These are phyloP conservation scores for Solanum hybrid DNA, from an alignment of 305 asterid genomes.

Conservation along the genomic window DNA sequence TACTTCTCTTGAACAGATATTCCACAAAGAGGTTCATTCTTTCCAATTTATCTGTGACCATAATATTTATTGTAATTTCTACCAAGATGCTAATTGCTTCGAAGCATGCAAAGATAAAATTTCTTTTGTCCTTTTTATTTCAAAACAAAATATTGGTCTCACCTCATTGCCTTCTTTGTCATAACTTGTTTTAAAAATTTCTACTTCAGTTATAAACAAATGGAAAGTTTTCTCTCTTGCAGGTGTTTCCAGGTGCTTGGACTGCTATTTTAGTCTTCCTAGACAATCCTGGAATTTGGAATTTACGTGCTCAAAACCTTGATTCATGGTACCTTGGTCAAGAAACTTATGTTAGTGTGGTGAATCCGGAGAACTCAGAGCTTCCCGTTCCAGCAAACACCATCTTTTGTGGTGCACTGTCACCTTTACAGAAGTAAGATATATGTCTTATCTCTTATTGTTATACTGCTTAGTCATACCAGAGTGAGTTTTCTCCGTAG, in stretches of 20 bases:
- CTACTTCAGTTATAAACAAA: not conserved
- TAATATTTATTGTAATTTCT: not conserved
- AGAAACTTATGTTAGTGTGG: constrained; percentile 62
- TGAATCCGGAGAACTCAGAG: constrained; percentile 61
- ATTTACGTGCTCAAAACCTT: constrained; percentile 77
- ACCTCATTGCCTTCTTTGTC: not conserved
- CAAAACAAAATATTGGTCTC: not conserved
- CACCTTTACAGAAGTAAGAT: constrained; percentile 66
- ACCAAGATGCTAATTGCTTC: not conserved
- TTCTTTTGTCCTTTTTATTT: not conserved
- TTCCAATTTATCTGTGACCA: not conserved
- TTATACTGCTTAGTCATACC: not conserved
- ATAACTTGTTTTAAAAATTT: not conserved
- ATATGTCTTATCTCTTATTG: not conserved
- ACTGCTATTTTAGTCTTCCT: constrained; percentile 71
- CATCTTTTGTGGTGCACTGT: constrained; percentile 69
- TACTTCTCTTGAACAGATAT: not conserved
- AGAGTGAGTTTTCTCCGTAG: not conserved
- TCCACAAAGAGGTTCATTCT: not conserved
- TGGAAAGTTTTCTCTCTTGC: not conserved
- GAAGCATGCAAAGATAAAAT: not conserved
- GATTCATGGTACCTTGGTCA: constrained; percentile 93
- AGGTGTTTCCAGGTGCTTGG: constrained; percentile 95
- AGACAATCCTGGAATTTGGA: constrained; percentile 87
- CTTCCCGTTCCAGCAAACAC: constrained; percentile 58